phyloP scores from a whole-genome alignment of 2,329 filamentous ascomycete species.

The Cercospora sp. region DNA sequence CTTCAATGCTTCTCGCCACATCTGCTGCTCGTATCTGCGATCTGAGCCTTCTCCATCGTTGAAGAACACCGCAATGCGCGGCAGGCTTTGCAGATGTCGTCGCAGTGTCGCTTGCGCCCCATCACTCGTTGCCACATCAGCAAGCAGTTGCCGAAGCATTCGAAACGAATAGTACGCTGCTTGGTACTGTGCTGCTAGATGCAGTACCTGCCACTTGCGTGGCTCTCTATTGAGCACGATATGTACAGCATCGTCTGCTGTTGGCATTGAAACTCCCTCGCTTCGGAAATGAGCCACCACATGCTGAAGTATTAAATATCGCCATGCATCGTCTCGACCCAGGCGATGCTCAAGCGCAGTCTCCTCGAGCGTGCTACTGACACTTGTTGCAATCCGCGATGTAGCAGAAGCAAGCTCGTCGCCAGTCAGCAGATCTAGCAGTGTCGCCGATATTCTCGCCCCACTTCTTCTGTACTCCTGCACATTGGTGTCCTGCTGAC shows the following conservation, averaged over 20 bases:
- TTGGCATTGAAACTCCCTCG: constrained; percentile 25
- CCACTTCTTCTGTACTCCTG: constrained; percentile 45
- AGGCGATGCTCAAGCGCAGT: constrained; percentile 1
- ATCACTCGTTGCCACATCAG: constrained; percentile 39
- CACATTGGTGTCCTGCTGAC: constrained; percentile 27
- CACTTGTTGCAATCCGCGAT: neutral
- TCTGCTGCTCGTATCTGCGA: constrained; percentile 15
- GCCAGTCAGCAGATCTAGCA: constrained; percentile 12
- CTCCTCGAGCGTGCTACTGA: constrained; percentile 7
- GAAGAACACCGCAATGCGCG: constrained; percentile 28
- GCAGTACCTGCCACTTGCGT: constrained; percentile 42
- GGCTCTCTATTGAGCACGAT: constrained; percentile 38
- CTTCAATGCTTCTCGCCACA: constrained; percentile 16
- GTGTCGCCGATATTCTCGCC: constrained; percentile 23
- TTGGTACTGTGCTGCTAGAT: constrained; percentile 44
- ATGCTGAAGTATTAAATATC: constrained; percentile 26
- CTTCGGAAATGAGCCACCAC: constrained; percentile 16
- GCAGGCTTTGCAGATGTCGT: constrained; percentile 20
- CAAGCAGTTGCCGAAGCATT: constrained; percentile 43
- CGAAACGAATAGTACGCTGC: constrained; percentile 47
- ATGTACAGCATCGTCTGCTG: constrained; percentile 22
- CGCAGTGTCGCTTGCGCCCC: constrained; percentile 42
- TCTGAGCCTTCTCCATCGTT: neutral
- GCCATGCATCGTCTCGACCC: constrained; percentile 22
- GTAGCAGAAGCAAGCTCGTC: neutral